Base-by-base conservation (phyloP, 2,329 filamentous ascomycete genomes). In the Tetracladium maxilliforme region DNA sequence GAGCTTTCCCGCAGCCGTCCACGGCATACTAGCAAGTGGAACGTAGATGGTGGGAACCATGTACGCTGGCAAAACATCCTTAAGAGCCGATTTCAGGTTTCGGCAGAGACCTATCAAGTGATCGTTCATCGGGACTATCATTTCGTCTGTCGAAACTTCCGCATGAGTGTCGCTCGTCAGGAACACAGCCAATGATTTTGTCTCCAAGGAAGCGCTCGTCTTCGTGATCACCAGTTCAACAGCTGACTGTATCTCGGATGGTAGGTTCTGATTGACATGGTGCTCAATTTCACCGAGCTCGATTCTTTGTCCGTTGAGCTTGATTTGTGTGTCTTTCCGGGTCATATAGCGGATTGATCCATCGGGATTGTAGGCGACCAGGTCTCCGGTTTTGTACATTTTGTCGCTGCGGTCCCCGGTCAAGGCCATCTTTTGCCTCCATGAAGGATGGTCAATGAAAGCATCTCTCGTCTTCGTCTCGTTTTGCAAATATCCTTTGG, bases 321-420 rank as follows among this genome's bases (percentile, higher is more conserved):
- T 64, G 23, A 61, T 46, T 35, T 62, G 58, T 3, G 49, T 49
- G 35, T 62, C 58, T 29, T 54, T 54, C 22, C 59, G 48, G 24
- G 57, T 58, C 22, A 56, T 27, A 23, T 41, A 47, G 6, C 39
- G 22, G 12, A 52, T 34, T 21, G 21, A 25, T 9, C 43, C 40
- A 24, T 46, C 35, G 6, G 30, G 28, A 20, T 40, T 26, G 14
- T 44, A 45, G 10, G 31, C 30, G 9, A 32, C 44, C 9, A 47
- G 35, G 25, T 51, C 47, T 14, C 47, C 47, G 2, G 47, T 49
- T 19, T 40, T 40, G 31, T 47, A 49, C 10, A 49, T 25, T 12
- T 22, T 19, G 7, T 69, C 68, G 10, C 14, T 14, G 15, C 14
- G 10, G 9, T 16, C 13, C 13, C 21, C 9, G 17, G 14, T 12